Base-by-base conservation (phyloP, 2,329 filamentous ascomycete species). In the Zalaria obscura region DNA sequence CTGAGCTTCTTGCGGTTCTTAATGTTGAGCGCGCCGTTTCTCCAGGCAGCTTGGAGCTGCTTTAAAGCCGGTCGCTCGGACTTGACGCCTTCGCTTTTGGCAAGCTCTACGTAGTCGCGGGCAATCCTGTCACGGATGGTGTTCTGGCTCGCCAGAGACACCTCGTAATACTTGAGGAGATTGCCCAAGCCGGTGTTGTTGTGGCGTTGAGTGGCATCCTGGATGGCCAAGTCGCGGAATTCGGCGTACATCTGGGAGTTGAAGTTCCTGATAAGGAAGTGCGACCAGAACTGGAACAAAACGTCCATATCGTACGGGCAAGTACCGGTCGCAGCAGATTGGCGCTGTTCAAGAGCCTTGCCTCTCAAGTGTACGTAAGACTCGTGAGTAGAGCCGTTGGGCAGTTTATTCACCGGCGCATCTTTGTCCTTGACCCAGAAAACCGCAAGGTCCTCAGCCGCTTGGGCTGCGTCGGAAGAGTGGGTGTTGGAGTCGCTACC, bases 181-280 rank as follows among this genome's bases (percentile, higher is more conserved):
- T 73, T 73, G 44, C 68, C 68, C 54, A 83, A 64, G 38, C 81
- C 81, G 48, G 64, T 64, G 45, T 65, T 64, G 45, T 68, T 68
- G 52, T 63, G 62, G 52, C 66, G 66, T 47, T 69, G 59, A 43
- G 61, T 58, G 42, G 70, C 66, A 60, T 87, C 82, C 55, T 79
- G 75, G 46, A 79, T 63, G 42, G 82, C 81, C 56, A 73, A 69
- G 52, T 67, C 65, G 48, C 76, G 75, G 63, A 87, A 86, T 58
- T 87, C 81, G 55, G 75, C 67, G 63, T 87, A 87, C 75, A 88
- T 83, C 55, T 67, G 68, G 44, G 70, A 67, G 59, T 87, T 83
- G 70, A 87, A 86, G 61, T 82, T 79, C 52, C 75, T 70, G 47
- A 77, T 71, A 48, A 87, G 68, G 55, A 82, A 83, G 57, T 80